These are phyloP conservation scores for Lobosporangium transversale DNA, from an alignment of 192 early-diverging fungal genomes.

Conservation along the genomic window DNA sequence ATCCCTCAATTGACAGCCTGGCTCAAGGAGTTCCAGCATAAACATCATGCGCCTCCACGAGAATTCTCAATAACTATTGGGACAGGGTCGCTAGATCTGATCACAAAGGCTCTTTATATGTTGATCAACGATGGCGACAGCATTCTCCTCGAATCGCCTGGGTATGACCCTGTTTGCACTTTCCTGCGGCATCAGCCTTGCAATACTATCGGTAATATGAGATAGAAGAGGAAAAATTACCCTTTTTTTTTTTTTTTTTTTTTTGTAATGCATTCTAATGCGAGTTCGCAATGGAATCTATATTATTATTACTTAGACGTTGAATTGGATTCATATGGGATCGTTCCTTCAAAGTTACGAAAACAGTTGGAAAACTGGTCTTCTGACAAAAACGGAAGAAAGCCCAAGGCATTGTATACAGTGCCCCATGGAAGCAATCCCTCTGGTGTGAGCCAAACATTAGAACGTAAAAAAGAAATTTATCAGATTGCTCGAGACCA, in stretches of 20 bases:
- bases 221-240: not conserved
- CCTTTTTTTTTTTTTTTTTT: not conserved
- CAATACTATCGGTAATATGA: slow-evolving; percentile 53
- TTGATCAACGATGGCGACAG: slow-evolving; percentile 59
- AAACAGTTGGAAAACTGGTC: slow-evolving; percentile 57
- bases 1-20: slow-evolving; percentile 57
- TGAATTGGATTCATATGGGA: slow-evolving; percentile 61
- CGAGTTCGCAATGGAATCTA: not conserved
- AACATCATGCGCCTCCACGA: slow-evolving; percentile 57
- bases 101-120: slow-evolving; percentile 67
- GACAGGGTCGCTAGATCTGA: slow-evolving; percentile 64
- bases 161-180: slow-evolving; percentile 60
- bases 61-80: slow-evolving; percentile 58
- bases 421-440: slow-evolving; percentile 93
- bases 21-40: slow-evolving; percentile 57
- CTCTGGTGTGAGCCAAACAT: slow-evolving; percentile 82
- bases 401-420: slow-evolving; percentile 70
- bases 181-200: slow-evolving; percentile 57
- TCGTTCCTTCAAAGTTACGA: slow-evolving; percentile 69
- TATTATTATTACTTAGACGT: slow-evolving; percentile 32
- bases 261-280: too few relatives aligned
- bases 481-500: slow-evolving; percentile 81
- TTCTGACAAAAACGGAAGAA: slow-evolving; percentile 49
- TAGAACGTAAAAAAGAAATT: slow-evolving; percentile 79
- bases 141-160: slow-evolving; percentile 62